Conservation (phyloP, 1,139 yeast genomes). For the Blastobotrys elegans region DNA sequence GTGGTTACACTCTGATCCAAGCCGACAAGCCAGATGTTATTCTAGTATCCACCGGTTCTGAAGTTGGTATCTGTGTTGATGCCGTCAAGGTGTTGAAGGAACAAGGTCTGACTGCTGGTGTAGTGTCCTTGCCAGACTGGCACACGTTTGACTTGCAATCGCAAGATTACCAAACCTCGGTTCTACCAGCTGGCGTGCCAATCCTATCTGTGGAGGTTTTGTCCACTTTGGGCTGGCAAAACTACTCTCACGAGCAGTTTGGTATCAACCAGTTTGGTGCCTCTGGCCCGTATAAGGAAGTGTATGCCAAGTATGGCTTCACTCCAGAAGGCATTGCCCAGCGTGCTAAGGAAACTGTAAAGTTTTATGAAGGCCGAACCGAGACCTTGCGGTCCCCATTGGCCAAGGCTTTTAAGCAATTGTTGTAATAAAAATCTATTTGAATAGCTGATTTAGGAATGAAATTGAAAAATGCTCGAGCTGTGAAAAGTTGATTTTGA, state of each 20-base stretch:
- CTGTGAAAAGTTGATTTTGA: slow-evolving; percentile 73
- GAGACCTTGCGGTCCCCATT: slow-evolving; percentile 68
- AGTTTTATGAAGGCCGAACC: slow-evolving; percentile 68
- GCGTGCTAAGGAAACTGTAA: slow-evolving; percentile 75
- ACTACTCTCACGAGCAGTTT: slow-evolving; percentile 94
- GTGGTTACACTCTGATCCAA: slow-evolving; percentile 80
- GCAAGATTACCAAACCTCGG: slow-evolving; percentile 70
- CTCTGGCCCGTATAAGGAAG: slow-evolving; percentile 83
- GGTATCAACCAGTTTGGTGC: slow-evolving; percentile 97
- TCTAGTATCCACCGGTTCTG: slow-evolving; percentile 93
- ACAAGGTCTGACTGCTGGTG: slow-evolving; percentile 68
- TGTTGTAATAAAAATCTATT: slow-evolving; percentile 6
- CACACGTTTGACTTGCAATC: slow-evolving; percentile 83
- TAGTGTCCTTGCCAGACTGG: slow-evolving; percentile 94
- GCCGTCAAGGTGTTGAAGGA: slow-evolving; percentile 62
- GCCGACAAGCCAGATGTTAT: slow-evolving; percentile 65
- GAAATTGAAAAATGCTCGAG: slow-evolving; percentile 50
- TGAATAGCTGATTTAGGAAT: slow-evolving; percentile 4
- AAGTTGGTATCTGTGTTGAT: slow-evolving; percentile 78
- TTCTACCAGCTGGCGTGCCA: slow-evolving; percentile 94
- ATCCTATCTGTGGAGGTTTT: slow-evolving; percentile 91
- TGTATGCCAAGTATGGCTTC: slow-evolving; percentile 83
- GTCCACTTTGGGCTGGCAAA: slow-evolving; percentile 89
- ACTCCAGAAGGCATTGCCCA: slow-evolving; percentile 90
- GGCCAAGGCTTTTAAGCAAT: slow-evolving; percentile 56